Conservation (phyloP, 2,329 filamentous ascomycete species). For the Trichoderma sp. region DNA sequence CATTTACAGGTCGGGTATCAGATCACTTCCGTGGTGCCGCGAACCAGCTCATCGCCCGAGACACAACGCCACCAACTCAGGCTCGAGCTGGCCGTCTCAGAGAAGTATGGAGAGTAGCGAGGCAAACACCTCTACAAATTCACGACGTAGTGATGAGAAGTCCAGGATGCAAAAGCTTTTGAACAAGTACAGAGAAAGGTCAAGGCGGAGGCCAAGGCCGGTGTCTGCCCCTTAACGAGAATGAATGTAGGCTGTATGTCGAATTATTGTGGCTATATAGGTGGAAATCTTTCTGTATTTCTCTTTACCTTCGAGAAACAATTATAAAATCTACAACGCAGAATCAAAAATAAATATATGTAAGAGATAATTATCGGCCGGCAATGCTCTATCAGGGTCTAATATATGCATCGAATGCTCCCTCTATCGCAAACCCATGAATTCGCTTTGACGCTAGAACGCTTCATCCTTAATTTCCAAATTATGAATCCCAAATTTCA, state of each 20-base stretch:
- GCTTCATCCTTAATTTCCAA: not conserved
- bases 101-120: slow-evolving; percentile 10
- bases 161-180: slow-evolving; percentile 21
- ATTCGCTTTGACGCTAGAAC: slow-evolving; percentile 1
- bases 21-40: not conserved
- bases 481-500: not conserved
- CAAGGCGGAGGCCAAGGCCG: slow-evolving; percentile 8
- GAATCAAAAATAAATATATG: not conserved
- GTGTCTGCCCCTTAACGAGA: slow-evolving; percentile 14
- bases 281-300: not conserved
- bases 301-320: not conserved
- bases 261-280: not conserved
- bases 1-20: slow-evolving; percentile 26
- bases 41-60: not conserved
- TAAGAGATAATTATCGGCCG: not conserved
- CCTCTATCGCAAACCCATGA: not conserved
- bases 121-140: slow-evolving; percentile 10
- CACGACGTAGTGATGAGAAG: slow-evolving; percentile 15
- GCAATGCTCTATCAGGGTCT: not conserved
- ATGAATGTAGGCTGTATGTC: not conserved
- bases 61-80: slow-evolving; percentile 10
- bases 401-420: not conserved
- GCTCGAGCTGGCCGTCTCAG: slow-evolving; percentile 15
- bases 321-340: not conserved
- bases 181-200: slow-evolving; percentile 2